Evolutionary conservation across 345 rosid species (phyloP), one percentile per base, ranked within the genome.

Genomic region (Arabidopsis suecica): DNA sequence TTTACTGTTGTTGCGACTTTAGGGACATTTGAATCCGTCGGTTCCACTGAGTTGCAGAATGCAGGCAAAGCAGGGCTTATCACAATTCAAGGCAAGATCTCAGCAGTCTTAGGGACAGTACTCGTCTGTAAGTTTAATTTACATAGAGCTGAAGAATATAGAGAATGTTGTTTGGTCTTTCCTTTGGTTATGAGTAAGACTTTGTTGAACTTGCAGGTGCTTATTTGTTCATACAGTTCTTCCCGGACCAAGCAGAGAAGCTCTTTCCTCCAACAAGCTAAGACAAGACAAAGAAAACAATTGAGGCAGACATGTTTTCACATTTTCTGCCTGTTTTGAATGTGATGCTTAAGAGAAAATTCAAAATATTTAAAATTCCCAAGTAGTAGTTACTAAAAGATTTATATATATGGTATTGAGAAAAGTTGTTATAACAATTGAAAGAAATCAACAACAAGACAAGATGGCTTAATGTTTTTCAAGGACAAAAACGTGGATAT

Each of bases 11-110:
- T 13, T 53, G 47, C 34, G 48, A 42, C 28, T 75, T 66, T 81
- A 94, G 98, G 95, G 54, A 91, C 80, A 38, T 94, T 89, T 63
- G 96, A 94, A 30, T 78, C 95, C 0, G 84, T 88, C 18, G 97
- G 97, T 50, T 53, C 86, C 14, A 81, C 86, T 0, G 93, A 91
- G 84, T 73, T 93, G 73, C 89, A 87, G 83, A 66, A 89, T 67
- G 97, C 97, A 34, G 97, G 98, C 57, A 93, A 93, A 87, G 97
- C 96, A 37, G 98, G 97, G 71, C 83, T 93, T 81, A 74, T 89
- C 44, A 89, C 93, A 11, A 30, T 93, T 69, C 98, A 93, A 88
- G 98, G 98, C 71, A 82, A 91, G 79, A 89, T 93, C 80, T 93
- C 98, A 12, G 97, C 96, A 55, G 92, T 93, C 9, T 89, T 93